Percentiles rank a stretch among this genome's conserved stretches.
phyloP scores from a whole-genome alignment of 1,139 yeast genomes.

The Yamadazyma aaseri region DNA sequence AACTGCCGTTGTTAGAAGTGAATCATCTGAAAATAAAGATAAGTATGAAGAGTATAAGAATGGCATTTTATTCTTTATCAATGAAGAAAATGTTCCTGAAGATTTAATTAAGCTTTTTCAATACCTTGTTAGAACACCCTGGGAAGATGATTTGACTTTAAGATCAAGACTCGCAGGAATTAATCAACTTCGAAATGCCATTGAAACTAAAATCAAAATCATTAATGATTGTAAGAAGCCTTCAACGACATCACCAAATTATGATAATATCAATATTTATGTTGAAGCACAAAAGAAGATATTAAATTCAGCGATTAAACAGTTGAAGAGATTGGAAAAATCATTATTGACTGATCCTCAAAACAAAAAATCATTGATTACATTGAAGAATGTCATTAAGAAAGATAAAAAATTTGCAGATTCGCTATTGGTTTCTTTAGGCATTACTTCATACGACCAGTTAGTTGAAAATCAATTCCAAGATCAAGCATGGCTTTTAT shows the following conservation, averaged over 20 bases:
- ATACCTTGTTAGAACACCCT: slow-evolving; percentile 42
- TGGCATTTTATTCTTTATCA: slow-evolving; percentile 46
- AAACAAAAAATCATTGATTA: slow-evolving; percentile 38
- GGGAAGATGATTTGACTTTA: slow-evolving; percentile 42
- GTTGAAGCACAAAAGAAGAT: slow-evolving; percentile 46
- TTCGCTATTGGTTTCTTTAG: slow-evolving; percentile 55
- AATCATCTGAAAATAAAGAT: slow-evolving; percentile 5
- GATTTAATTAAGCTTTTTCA: slow-evolving; percentile 52
- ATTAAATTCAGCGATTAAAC: slow-evolving; percentile 45
- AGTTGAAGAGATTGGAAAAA: slow-evolving; percentile 52
- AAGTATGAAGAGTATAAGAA: slow-evolving; percentile 22
- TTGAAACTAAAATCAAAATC: slow-evolving; percentile 44
- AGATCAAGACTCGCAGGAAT: slow-evolving; percentile 61
- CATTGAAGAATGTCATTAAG: slow-evolving; percentile 59
- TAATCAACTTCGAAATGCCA: slow-evolving; percentile 52
- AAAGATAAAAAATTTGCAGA: slow-evolving; percentile 55
- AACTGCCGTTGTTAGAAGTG: slow-evolving; percentile 29
- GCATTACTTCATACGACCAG: slow-evolving; percentile 54
- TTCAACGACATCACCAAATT: slow-evolving; percentile 10
- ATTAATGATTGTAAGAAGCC: slow-evolving; percentile 19
- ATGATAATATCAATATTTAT: slow-evolving; percentile 34
- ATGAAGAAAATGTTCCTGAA: slow-evolving; percentile 40
- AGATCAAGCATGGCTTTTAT: slow-evolving; percentile 61
- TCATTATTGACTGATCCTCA: slow-evolving; percentile 37
- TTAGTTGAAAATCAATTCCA: slow-evolving; percentile 46